Evolutionary conservation across 768 basidiomycete genomes (phyloP).

Genomic region (Boletellus ananiceps): DNA sequence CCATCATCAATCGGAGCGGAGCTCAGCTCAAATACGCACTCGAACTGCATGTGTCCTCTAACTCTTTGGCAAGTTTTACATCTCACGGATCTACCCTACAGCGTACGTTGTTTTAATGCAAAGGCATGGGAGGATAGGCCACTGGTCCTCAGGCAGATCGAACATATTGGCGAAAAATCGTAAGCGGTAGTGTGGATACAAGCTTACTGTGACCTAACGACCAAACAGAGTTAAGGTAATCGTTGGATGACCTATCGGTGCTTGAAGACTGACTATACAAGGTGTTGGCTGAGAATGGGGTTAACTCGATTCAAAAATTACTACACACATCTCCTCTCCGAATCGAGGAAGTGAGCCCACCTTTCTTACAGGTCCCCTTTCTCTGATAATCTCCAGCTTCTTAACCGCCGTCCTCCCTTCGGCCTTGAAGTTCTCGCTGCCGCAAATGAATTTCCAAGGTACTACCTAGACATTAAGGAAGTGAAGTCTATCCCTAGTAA

Average conservation of each 20-base stretch:
- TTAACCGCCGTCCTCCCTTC: slow-evolving; percentile 72
- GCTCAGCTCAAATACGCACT: slow-evolving; percentile 66
- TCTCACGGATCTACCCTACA: slow-evolving; percentile 26
- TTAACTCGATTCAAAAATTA: slow-evolving; percentile 56
- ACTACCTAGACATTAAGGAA: slow-evolving; percentile 51
- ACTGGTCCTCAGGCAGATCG: slow-evolving; percentile 79
- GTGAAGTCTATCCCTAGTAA: slow-evolving; percentile 36
- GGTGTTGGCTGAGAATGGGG: slow-evolving; percentile 72
- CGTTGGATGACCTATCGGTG: background rate
- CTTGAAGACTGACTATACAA: slow-evolving; percentile 30
- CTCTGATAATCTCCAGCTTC: slow-evolving; percentile 41
- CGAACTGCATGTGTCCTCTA: slow-evolving; percentile 54
- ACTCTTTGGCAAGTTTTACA: background rate
- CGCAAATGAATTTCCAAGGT: slow-evolving; percentile 62
- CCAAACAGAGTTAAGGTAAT: slow-evolving; percentile 23
- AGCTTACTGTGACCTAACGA: background rate
- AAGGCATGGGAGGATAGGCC: slow-evolving; percentile 92
- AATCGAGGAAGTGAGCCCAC: slow-evolving; percentile 55
- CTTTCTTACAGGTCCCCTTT: background rate
- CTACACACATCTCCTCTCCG: slow-evolving; percentile 51
- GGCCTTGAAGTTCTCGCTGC: slow-evolving; percentile 63
- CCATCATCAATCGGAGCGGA: slow-evolving; percentile 60
- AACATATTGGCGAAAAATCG: slow-evolving; percentile 92
- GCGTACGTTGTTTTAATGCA: slow-evolving; percentile 71
- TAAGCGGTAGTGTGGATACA: slow-evolving; percentile 33